A percentile compares a stretch with the other conserved stretches of the same genome.
Evolutionary conservation across 2,329 filamentous ascomycete genomes (phyloP).

Genomic region (Fusarium nodosum): DNA sequence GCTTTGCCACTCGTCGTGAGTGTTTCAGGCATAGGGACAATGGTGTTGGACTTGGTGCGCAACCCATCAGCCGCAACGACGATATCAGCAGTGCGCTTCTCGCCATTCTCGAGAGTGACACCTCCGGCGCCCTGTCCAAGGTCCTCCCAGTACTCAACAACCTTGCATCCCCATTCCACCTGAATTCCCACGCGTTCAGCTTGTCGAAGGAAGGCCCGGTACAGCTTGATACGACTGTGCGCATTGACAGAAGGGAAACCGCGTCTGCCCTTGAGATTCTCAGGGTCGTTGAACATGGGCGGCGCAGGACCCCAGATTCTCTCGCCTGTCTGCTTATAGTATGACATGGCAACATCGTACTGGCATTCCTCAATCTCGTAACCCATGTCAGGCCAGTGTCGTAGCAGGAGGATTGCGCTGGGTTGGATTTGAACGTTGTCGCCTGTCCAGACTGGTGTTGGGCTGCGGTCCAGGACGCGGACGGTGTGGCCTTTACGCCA

Average conservation of each 20-base stretch:
- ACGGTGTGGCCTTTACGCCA: constrained; percentile 40
- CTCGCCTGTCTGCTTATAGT: constrained; percentile 35
- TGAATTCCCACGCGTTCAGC: constrained; percentile 27
- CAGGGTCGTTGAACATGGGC: constrained; percentile 37
- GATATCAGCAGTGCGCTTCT: constrained; percentile 32
- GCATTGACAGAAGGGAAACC: constrained; percentile 36
- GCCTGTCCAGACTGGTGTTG: constrained; percentile 29
- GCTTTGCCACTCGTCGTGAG: constrained; percentile 29
- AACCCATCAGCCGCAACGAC: constrained; percentile 32
- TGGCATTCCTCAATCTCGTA: constrained; percentile 37
- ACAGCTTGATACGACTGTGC: constrained; percentile 27
- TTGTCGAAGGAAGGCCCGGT: constrained; percentile 28
- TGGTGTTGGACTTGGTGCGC: constrained; percentile 27
- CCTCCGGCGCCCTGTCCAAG: constrained; percentile 21
- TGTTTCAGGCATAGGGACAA: constrained; percentile 32
- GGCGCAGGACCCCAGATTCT: constrained; percentile 36
- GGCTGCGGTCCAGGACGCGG: constrained; percentile 29
- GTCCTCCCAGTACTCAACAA: constrained; percentile 36
- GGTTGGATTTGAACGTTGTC: constrained; percentile 37
- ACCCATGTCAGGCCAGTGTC: constrained; percentile 38
- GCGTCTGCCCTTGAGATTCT: constrained; percentile 12
- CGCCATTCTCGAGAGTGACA: constrained; percentile 29
- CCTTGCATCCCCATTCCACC: constrained; percentile 34
- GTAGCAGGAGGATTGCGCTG: constrained; percentile 31
- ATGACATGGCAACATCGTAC: constrained; percentile 39